These are phyloP conservation scores for Xylariaceae sp. DNA, from an alignment of 2,329 filamentous ascomycete genomes.

Conservation along the genomic window DNA sequence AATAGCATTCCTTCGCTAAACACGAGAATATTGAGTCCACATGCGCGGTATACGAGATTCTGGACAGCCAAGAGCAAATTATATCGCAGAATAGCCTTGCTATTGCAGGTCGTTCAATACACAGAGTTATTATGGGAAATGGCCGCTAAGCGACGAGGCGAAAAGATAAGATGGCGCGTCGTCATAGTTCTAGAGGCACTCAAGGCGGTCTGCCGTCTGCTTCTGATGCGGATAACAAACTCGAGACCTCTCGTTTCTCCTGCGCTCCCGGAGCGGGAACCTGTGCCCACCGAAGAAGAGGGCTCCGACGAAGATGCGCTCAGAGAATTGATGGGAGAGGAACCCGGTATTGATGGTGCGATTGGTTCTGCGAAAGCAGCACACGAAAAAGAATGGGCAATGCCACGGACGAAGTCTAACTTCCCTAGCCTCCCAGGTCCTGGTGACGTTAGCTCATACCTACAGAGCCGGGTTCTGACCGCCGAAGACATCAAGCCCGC, in stretches of 20 bases:
- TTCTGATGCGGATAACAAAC: slow-evolving; percentile 78
- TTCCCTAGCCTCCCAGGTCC: slow-evolving; percentile 79
- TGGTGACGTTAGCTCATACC: slow-evolving; percentile 79
- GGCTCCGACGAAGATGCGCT: slow-evolving; percentile 44
- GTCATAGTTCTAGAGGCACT: slow-evolving; percentile 79
- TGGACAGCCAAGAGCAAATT: slow-evolving; percentile 61
- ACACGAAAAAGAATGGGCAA: slow-evolving; percentile 67
- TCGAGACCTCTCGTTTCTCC: slow-evolving; percentile 79
- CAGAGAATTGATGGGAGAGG: slow-evolving; percentile 34
- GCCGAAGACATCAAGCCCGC: slow-evolving; percentile 96
- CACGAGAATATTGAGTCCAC: slow-evolving; percentile 52
- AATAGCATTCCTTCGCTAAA: slow-evolving; percentile 56
- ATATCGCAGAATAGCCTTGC: slow-evolving; percentile 76
- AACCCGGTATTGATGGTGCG: slow-evolving; percentile 34
- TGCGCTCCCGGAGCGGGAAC: slow-evolving; percentile 79
- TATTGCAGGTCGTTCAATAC: slow-evolving; percentile 88
- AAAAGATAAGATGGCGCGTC: slow-evolving; percentile 79
- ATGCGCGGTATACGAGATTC: slow-evolving; percentile 64
- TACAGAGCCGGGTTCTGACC: slow-evolving; percentile 85
- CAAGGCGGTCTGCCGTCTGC: slow-evolving; percentile 78
- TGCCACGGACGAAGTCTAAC: slow-evolving; percentile 89
- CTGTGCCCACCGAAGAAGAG: slow-evolving; percentile 58
- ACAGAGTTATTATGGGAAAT: slow-evolving; percentile 97
- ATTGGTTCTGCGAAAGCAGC: slow-evolving; percentile 48
- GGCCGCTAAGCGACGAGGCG: slow-evolving; percentile 82